Conservation (phyloP, 2,329 filamentous ascomycete genomes). For the Calonectria montana region DNA sequence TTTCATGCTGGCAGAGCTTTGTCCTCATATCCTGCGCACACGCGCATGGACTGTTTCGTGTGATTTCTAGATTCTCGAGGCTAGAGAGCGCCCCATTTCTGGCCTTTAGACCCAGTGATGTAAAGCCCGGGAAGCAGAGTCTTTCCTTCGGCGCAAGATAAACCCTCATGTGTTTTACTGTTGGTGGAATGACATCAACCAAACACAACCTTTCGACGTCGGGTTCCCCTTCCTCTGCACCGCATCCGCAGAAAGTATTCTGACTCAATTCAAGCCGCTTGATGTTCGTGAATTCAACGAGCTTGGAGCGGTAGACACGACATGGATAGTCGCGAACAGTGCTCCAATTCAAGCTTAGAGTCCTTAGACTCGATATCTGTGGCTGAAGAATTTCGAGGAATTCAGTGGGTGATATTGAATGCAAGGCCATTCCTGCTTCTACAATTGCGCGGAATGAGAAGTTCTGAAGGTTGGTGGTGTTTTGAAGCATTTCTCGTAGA, state of each 20-base stretch:
- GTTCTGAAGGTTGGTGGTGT: background rate
- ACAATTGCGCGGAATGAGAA: background rate
- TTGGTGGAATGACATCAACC: background rate
- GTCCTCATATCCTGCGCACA: background rate
- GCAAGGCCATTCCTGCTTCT: background rate
- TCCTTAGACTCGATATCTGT: background rate
- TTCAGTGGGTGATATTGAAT: background rate
- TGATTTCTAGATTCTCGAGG: background rate
- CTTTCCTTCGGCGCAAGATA: background rate
- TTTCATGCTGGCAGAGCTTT: background rate
- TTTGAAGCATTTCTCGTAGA: background rate
- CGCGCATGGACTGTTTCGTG: background rate
- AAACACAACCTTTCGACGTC: background rate
- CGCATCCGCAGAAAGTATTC: background rate
- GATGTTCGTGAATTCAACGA: background rate
- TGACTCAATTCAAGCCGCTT: background rate
- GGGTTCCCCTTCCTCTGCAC: background rate
- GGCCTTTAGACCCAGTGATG: background rate
- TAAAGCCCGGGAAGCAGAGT: background rate
- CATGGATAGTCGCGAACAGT: background rate
- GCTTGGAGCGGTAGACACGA: background rate
- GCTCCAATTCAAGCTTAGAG: background rate
- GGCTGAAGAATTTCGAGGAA: background rate
- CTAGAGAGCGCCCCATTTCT: background rate
- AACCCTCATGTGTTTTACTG: background rate